Evolutionary conservation across 2,329 filamentous ascomycete genomes (phyloP).

Genomic region (Sporothrix dimorphospora): DNA sequence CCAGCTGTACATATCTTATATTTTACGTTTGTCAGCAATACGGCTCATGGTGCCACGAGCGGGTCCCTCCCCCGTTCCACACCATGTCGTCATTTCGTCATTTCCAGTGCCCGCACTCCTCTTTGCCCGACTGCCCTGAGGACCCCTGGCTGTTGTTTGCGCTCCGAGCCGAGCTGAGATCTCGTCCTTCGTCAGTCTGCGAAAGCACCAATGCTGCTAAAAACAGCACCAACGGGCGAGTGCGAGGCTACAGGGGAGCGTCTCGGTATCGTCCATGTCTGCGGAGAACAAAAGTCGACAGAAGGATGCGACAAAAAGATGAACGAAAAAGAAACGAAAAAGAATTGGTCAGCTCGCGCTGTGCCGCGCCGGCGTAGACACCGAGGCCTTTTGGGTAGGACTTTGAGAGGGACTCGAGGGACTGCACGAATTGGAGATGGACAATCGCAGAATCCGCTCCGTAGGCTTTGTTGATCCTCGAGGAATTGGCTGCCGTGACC

Average conservation of each 20-base stretch:
- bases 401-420: background rate
- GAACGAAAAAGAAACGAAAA: no score
- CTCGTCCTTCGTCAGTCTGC: background rate
- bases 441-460: no score
- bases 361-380: no score
- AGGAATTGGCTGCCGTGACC: background rate
- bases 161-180: conserved; percentile 1
- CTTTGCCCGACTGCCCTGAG: background rate
- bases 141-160: background rate
- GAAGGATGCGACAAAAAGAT: no score
- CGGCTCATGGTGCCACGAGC: background rate
- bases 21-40: conserved; percentile 10
- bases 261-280: background rate
- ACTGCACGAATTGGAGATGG: background rate
- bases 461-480: background rate
- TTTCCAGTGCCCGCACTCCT: background rate
- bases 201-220: background rate
- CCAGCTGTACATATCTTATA: background rate
- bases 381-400: no score
- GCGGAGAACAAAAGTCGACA: no score
- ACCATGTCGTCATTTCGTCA: background rate
- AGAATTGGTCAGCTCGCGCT: no score
- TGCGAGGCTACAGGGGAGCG: background rate
- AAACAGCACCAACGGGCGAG: background rate
- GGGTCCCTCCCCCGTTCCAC: background rate